A percentile compares a stretch with the other conserved stretches of the same genome.
phyloP scores from a whole-genome alignment of 495 filamentous ascomycete genomes.

The Hypoxylon subgilvum region DNA sequence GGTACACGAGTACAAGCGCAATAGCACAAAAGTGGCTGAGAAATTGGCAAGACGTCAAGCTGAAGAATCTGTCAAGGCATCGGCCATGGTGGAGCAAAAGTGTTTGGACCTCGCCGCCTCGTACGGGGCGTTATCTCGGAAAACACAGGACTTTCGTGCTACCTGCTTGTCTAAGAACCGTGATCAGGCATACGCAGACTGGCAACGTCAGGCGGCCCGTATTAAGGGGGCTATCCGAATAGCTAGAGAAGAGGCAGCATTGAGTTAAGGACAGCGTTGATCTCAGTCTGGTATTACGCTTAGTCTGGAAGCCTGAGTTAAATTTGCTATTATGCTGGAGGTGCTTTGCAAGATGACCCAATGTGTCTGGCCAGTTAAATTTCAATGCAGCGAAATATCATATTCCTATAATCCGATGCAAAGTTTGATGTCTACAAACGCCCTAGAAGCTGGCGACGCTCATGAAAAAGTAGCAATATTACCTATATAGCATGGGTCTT shows the following conservation, averaged over 20 bases:
- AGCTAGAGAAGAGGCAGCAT: slow-evolving; percentile 17
- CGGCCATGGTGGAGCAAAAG: slow-evolving; percentile 7
- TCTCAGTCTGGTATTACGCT: not conserved
- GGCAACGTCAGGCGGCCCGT: slow-evolving; percentile 18
- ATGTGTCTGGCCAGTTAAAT: too few species aligned
- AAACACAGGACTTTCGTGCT: slow-evolving; percentile 17
- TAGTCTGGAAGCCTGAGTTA: not conserved
- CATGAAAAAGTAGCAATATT: too few species aligned
- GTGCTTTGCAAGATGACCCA: too few species aligned
- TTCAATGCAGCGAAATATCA: too few species aligned
- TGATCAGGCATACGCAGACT: slow-evolving; percentile 22
- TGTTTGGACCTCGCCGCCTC: slow-evolving; percentile 14
- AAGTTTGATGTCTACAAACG: too few species aligned
- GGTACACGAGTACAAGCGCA: slow-evolving; percentile 25
- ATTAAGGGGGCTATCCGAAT: slow-evolving; percentile 16
- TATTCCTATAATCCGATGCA: too few species aligned
- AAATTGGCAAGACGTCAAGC: slow-evolving; percentile 14
- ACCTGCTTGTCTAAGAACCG: slow-evolving; percentile 20
- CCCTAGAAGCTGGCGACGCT: too few species aligned
- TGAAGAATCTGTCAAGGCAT: slow-evolving; percentile 15
- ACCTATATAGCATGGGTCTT: too few species aligned
- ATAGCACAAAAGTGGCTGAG: slow-evolving; percentile 16
- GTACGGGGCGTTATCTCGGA: slow-evolving; percentile 21
- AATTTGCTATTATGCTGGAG: too few species aligned
- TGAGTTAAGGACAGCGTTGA: slow-evolving; percentile 1